Conservation (phyloP, 352 stramenopile genomes). For the Phytophthora brassicae region DNA sequence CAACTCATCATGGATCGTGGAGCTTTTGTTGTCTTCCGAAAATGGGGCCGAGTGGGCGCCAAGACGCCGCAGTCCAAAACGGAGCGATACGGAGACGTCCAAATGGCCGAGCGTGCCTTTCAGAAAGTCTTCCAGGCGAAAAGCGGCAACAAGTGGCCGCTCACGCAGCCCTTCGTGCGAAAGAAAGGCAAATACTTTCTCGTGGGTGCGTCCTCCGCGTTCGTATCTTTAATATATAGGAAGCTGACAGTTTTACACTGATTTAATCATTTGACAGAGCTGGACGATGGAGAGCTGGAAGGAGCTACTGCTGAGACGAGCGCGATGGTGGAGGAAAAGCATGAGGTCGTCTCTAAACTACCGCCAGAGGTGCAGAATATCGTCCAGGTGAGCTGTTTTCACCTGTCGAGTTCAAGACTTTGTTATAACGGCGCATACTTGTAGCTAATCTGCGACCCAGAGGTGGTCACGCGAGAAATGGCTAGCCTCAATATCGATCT, state of each 20-base stretch:
- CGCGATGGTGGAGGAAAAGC: slow-evolving; percentile 34
- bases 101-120: slow-evolving; percentile 43
- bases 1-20: slow-evolving; percentile 55
- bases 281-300: slow-evolving; percentile 42
- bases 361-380: slow-evolving; percentile 39
- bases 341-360: slow-evolving; percentile 29
- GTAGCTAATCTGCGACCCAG: slow-evolving; percentile 55
- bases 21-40: slow-evolving; percentile 57
- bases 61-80: slow-evolving; percentile 44
- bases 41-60: slow-evolving; percentile 68
- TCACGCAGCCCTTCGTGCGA: slow-evolving; percentile 41
- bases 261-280: no score
- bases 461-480: slow-evolving; percentile 52
- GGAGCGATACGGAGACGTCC: slow-evolving; percentile 15
- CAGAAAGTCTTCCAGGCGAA: slow-evolving; percentile 57
- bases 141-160: slow-evolving; percentile 65
- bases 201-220: slow-evolving; percentile 41
- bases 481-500: slow-evolving; percentile 50
- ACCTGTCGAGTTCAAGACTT: background rate
- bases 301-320: slow-evolving; percentile 17
- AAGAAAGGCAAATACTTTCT: slow-evolving; percentile 66
- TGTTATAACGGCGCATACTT: slow-evolving; percentile 4
- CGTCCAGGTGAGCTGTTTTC: slow-evolving; percentile 27
- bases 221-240: no score
- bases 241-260: no score